Conservation (phyloP, 1,284 basidiomycete species). For the Ceratobasidium sp. region DNA sequence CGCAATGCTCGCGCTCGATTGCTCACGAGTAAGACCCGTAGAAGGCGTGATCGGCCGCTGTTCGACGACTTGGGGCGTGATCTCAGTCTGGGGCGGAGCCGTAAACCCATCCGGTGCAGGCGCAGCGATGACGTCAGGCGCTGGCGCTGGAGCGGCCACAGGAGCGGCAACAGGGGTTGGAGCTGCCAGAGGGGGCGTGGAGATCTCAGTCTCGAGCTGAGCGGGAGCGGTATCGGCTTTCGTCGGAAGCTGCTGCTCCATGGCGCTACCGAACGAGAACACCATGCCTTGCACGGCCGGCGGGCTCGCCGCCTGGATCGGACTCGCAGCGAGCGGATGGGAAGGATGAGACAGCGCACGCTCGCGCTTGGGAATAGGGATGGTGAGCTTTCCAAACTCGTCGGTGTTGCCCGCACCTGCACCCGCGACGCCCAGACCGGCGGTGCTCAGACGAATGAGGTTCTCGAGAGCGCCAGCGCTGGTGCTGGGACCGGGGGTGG, state of each 20-base stretch:
- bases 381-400: constrained; percentile 23
- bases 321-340: constrained; percentile 33
- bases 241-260: background rate
- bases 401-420: background rate
- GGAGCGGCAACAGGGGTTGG: background rate
- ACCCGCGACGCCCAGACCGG: too few species aligned
- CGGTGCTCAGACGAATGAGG: constrained; percentile 1
- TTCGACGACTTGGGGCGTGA: background rate
- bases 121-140: constrained; percentile 32
- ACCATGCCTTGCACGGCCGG: background rate
- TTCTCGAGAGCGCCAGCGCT: background rate
- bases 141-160: background rate
- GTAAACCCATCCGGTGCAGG: constrained; percentile 17
- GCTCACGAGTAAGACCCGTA: background rate
- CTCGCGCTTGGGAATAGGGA: constrained; percentile 24
- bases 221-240: background rate
- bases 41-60: background rate
- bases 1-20: background rate
- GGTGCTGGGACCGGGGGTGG: constrained; percentile 4
- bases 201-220: background rate
- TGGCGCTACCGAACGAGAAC: background rate
- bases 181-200: background rate
- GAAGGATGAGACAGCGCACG: constrained; percentile 24
- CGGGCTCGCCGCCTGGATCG: constrained; percentile 21
- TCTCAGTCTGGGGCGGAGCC: constrained; percentile 2